These are phyloP conservation scores for Tulasnella sp. DNA, from an alignment of 768 basidiomycete genomes.

Conservation along the genomic window DNA sequence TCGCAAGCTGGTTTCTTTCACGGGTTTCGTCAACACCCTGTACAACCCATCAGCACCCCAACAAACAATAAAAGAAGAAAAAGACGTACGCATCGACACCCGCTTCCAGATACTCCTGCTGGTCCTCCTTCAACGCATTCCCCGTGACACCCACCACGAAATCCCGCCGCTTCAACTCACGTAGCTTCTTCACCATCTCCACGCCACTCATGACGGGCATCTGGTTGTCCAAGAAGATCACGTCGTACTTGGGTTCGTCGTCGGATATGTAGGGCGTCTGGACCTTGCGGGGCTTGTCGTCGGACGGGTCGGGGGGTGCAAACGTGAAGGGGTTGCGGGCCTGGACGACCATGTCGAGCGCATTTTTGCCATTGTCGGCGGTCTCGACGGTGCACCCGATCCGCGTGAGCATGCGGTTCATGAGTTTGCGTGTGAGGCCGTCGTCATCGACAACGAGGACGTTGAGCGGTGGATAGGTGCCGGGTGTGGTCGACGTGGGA, in stretches of 20 bases:
- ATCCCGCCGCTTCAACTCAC: slow-evolving; percentile 51
- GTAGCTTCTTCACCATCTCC: slow-evolving; percentile 49
- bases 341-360: slow-evolving; percentile 58
- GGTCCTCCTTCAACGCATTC: slow-evolving; percentile 44
- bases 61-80: background rate
- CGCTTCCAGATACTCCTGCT: slow-evolving; percentile 61
- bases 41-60: background rate
- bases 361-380: slow-evolving; percentile 74
- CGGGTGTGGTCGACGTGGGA: background rate
- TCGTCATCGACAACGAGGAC: slow-evolving; percentile 83
- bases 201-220: slow-evolving; percentile 46
- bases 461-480: slow-evolving; percentile 30
- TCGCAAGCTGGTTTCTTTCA: slow-evolving; percentile 28
- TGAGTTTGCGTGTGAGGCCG: slow-evolving; percentile 60
- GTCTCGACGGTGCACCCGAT: slow-evolving; percentile 66
- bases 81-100: slow-evolving; percentile 42
- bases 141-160: slow-evolving; percentile 48
- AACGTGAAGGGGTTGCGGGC: slow-evolving; percentile 10
- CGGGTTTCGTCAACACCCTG: slow-evolving; percentile 65
- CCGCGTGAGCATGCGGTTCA: slow-evolving; percentile 65
- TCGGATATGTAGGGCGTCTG: slow-evolving; percentile 7
- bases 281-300: background rate
- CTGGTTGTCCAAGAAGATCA: slow-evolving; percentile 57
- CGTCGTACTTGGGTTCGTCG: slow-evolving; percentile 26
- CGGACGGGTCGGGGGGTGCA: background rate